Base-by-base conservation (phyloP, 2,329 filamentous ascomycete genomes). In the Aureobasidium musti region DNA sequence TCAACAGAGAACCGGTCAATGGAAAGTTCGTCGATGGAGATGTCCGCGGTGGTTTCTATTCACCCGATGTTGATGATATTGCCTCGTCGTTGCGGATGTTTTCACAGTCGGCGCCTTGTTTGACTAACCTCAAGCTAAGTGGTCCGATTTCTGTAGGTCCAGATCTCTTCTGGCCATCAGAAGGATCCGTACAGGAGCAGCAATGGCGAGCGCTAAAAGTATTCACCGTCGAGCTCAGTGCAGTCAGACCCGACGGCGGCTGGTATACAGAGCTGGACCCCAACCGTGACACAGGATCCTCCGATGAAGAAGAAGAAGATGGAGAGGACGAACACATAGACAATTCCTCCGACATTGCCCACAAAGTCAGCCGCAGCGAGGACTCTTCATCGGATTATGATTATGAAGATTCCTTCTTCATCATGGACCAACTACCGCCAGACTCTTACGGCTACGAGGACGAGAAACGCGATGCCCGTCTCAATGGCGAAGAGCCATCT, bases 241-340 rank as follows among this genome's bases (percentile, higher is more conserved):
- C 43, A 50, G 43, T 63, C 13, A 49, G 59, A 10, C 59, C 59
- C 14, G 59, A 63, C 21, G 59, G 59, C 4, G 59, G 59, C 41
- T 63, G 59, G 59, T 63, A 63, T 17, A 63, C 30, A 5, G 59
- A 63, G 14, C 14, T 63, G 10, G 45, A 63, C 13, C 43, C 43
- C 14, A 17, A 50, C 8, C 59, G 59, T 5, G 43, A 26, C n/a
- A 37, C 17, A n/a, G 59, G 50, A 8, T 37, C 41, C 4, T 37
- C 30, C 30, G 28, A 14, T 17, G 59, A 63, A 26, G 59, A 50
- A n/a, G 59, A 63, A 26, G 57, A 61, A 14, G 57, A 47, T 11
- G 17, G 37, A 13, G 43, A 39, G 5, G n/a, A 26, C 45, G 21
- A 26, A 26, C 2, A 47, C 11, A 47, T 26, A 11, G 45, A 47